Base-by-base conservation (phyloP, 2,329 filamentous ascomycete genomes). In the Calonectria pauciramosa region DNA sequence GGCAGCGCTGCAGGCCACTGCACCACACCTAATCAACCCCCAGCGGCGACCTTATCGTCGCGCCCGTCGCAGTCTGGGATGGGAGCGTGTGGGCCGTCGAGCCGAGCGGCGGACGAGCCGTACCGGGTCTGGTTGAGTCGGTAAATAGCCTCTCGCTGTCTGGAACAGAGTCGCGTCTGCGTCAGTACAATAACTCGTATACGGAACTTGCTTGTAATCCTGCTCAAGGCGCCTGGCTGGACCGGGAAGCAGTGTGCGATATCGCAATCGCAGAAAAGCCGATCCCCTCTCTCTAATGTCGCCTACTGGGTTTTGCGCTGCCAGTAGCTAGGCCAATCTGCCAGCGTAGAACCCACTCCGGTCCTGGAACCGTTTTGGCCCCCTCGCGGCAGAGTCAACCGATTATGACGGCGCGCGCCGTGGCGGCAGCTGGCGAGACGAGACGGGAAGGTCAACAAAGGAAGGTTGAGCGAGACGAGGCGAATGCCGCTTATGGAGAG, bases 381-480 rank as follows among this genome's bases (percentile, higher is more conserved):
- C 71, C 65, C 51, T 66, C 70, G 41, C 70, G 32, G 44, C 36
- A 34, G 30, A 36, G 52, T 47, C 28, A 59, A 44, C 23, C 54
- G 56, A 59, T 34, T 70, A 38, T 59, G 41, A 67, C 44, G 51
- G 51, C 52, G 64, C 54, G 64, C 64, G 41, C 54, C 26, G 52
- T 38, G 63, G 70, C 70, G 68, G 54, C 56, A n/a, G 56, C 32
- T 63, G 60, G 71, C 71, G 71, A 73, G 60, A 73, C 66, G 32
- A 69, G 67, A 70, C 41, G 44, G 71, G 60, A 73, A 72, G 70
- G 70, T 71, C 69, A 23, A 70, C 56, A 30, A 23, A 26, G 34
- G 38, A 36, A 65, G 66, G 59, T 73, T 41, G 66, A 69, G 68
- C 68, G 30, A 71, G 28, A 52, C 32, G 52, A 63, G 41, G 56